Evolutionary conservation across 768 basidiomycete species (phyloP), one percentile per base, ranked within the genome.

Genomic region (Tulasnella sp.): DNA sequence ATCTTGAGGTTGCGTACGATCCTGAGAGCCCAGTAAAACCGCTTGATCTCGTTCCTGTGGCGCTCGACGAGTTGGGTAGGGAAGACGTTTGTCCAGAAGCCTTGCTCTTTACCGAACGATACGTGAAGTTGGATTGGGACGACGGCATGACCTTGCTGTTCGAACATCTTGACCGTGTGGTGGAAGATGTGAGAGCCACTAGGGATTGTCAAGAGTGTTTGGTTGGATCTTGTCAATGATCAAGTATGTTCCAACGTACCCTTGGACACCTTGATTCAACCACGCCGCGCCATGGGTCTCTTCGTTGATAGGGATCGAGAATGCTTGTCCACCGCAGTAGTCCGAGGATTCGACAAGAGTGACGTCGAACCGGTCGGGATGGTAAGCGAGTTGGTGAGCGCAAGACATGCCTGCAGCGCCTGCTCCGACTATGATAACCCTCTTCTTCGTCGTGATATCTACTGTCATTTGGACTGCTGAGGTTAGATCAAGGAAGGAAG

Each of bases 81-180:
- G 67, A 74, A 74, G 52, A 71, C 63, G 62, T 74, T 74, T 41
- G 73, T 71, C 73, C 73, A 75, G 67, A 75, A 75, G 64, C 71
- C 71, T 57, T 74, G 72, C 49, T 68, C 74, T 60, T 74, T 73
- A 44, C 74, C 73, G 63, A 75, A 75, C 0, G 71, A 72, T 15
- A 75, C 49, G 29, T 50, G 49, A 50, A 50, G 49, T 12, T 50
- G 29, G 59, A 74, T 73, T 1, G 30, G 41, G 62, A 70, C 63
- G 34, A 70, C 68, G 71, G 73, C 64, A 66, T 64, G 31, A 67
- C 72, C 59, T 19, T 66, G 67, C 60, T 73, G 67, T 49, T 69
- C 63, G 60, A 73, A 73, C 50, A 69, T 65, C 34, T 70, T 65
- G 63, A 75, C 72, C 1, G 74, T 74, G 62, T 75, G 73, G 62